These are phyloP conservation scores for Coemansia sp. DNA, from an alignment of 192 early-diverging fungal species.

Conservation along the genomic window DNA sequence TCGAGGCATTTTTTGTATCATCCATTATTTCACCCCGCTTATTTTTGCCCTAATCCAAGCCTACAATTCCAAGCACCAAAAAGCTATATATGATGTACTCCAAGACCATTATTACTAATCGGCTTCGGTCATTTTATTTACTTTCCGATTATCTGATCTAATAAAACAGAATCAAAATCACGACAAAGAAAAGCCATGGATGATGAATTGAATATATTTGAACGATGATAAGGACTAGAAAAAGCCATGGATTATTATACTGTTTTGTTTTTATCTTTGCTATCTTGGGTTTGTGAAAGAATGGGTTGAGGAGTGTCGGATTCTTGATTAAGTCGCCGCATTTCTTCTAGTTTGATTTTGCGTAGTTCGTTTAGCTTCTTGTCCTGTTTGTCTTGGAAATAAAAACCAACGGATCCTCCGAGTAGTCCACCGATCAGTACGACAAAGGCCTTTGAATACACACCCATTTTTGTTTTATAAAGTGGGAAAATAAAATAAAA, in stretches of 20 bases:
- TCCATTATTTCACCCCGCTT: background rate
- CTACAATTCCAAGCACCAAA: background rate
- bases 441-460: slow-evolving; percentile 35
- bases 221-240: too few relatives aligned
- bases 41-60: background rate
- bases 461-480: slow-evolving; percentile 42
- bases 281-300: background rate
- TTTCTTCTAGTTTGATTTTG: slow-evolving; percentile 35
- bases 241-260: too few relatives aligned
- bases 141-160: background rate
- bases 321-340: slow-evolving; percentile 27
- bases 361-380: slow-evolving; percentile 26
- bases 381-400: slow-evolving; percentile 39
- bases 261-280: too few relatives aligned
- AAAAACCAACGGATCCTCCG: slow-evolving; percentile 41
- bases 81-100: too few relatives aligned
- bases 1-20: background rate
- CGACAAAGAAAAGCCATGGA: too few relatives aligned
- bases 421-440: slow-evolving; percentile 36
- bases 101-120: slow-evolving; percentile 1
- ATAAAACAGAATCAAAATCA: background rate
- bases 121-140: background rate
- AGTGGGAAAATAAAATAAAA: slow-evolving; percentile 5
- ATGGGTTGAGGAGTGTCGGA: background rate
- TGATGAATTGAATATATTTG: too few relatives aligned